Conservation (phyloP, 2,329 filamentous ascomycete genomes). For the Cytospora piceae region DNA sequence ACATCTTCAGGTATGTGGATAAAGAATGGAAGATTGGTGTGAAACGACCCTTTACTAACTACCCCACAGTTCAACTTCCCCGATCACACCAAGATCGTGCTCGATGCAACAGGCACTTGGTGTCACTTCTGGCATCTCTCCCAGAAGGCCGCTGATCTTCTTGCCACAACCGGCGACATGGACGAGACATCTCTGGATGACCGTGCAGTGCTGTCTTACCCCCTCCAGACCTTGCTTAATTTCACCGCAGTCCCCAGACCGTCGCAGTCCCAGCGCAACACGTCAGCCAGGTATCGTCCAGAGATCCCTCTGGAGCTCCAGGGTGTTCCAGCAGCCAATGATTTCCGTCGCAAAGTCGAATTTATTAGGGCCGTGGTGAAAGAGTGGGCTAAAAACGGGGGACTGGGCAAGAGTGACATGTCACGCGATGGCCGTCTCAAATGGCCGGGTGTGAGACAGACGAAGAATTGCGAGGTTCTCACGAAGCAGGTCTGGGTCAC, state of each 20-base stretch:
- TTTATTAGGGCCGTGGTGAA: conserved; percentile 71
- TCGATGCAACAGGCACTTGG: conserved; percentile 74
- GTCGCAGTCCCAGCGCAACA: conserved; percentile 51
- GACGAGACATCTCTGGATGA: conserved; percentile 71
- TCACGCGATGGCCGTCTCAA: conserved; percentile 56
- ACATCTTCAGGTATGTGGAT: conserved; percentile 66
- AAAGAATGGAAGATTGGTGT: conserved; percentile 32
- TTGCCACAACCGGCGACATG: conserved; percentile 68
- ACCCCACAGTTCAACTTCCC: conserved; percentile 75
- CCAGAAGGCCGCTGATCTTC: conserved; percentile 67
- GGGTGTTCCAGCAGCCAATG: conserved; percentile 71
- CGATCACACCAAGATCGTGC: conserved; percentile 82
- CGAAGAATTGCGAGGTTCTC: conserved; percentile 52
- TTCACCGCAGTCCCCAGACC: conserved; percentile 45
- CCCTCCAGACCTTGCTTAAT: conserved; percentile 74
- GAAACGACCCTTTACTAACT: neutral
- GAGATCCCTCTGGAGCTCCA: conserved; percentile 65
- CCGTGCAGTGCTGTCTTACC: conserved; percentile 72
- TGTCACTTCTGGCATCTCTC: conserved; percentile 80
- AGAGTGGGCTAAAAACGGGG: conserved; percentile 72
- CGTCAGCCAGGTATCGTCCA: conserved; percentile 55
- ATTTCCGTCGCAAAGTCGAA: conserved; percentile 72
- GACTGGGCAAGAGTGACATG: conserved; percentile 70
- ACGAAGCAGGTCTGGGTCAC: conserved; percentile 72
- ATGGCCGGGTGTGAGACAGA: conserved; percentile 64